A percentile compares a stretch with the other conserved stretches of the same genome.
phyloP scores from a whole-genome alignment of 495 filamentous ascomycete genomes.

The Saxophila tyrrhenica region DNA sequence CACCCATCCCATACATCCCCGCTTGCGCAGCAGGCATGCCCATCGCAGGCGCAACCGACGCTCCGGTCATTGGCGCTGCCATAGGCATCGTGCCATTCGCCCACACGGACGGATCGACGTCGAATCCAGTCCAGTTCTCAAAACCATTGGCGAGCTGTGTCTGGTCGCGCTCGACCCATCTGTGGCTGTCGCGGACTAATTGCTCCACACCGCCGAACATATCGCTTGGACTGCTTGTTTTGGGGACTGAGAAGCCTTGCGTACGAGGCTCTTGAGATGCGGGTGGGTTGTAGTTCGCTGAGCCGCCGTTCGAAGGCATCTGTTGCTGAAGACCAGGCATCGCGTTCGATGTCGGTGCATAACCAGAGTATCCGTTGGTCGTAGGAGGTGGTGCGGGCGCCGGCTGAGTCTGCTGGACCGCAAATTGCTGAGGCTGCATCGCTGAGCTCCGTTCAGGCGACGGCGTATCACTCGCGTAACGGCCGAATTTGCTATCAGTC shows the following conservation, averaged over 20 bases:
- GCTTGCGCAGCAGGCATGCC: neutral
- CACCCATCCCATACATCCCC: neutral
- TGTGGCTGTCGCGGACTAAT: conserved; percentile 30
- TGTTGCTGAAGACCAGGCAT: no score
- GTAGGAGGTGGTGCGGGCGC: no score
- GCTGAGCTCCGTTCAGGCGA: conserved; percentile 5
- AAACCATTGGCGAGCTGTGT: conserved; percentile 28
- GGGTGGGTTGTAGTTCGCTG: neutral
- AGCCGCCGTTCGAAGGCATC: neutral
- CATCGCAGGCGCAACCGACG: neutral
- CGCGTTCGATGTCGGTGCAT: no score
- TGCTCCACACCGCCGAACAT: conserved; percentile 32
- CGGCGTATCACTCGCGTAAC: conserved; percentile 10
- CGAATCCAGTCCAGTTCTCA: conserved; percentile 27
- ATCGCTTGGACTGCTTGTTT: conserved; percentile 20
- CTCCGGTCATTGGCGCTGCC: neutral
- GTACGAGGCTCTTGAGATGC: conserved; percentile 6
- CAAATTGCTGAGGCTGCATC: neutral
- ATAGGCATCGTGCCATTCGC: neutral
- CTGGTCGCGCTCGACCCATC: conserved; percentile 31
- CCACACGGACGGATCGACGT: conserved; percentile 7
- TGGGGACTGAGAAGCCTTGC: neutral
- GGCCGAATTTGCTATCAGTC: conserved; percentile 42
- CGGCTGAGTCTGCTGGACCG: neutral
- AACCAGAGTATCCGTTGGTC: no score